A percentile compares a stretch with the other conserved stretches of the same genome.
Evolutionary conservation across 2,329 filamentous ascomycete genomes (phyloP).

Genomic region (Pseudogymnoascus verrucosus): DNA sequence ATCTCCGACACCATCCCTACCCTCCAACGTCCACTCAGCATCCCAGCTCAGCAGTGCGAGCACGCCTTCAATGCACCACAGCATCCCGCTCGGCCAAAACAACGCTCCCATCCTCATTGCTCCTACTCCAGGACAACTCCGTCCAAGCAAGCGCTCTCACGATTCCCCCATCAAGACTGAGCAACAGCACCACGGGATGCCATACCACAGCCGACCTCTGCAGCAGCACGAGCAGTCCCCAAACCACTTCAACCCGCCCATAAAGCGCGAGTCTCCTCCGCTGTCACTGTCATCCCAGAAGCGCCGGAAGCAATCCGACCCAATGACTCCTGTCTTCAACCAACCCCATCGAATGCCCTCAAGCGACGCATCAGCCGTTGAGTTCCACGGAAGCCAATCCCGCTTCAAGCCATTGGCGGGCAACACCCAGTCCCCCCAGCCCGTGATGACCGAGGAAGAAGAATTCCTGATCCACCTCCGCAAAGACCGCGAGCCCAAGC

Average conservation of each 20-base stretch:
- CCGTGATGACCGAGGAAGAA: conserved; percentile 1
- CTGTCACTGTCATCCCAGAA: background rate
- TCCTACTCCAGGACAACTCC: conserved; percentile 12
- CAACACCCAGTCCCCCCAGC: background rate
- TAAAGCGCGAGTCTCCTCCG: background rate
- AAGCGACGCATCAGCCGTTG: background rate
- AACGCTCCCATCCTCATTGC: conserved; percentile 20
- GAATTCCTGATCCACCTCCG: background rate
- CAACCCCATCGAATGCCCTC: background rate
- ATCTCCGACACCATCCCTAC: conserved; percentile 17
- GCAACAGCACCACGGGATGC: background rate
- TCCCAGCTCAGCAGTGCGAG: conserved; percentile 14
- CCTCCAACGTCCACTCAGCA: conserved; percentile 15
- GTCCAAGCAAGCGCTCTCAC: background rate
- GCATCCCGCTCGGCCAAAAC: conserved; percentile 11
- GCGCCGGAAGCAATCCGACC: background rate
- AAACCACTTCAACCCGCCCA: background rate
- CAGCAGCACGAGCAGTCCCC: background rate
- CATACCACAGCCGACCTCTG: background rate
- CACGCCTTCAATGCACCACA: conserved; percentile 14
- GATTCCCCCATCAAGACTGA: background rate
- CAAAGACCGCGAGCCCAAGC: background rate
- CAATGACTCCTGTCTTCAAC: background rate
- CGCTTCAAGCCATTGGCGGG: background rate
- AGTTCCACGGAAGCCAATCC: background rate